A percentile compares a stretch with the other conserved stretches of the same genome.
Conservation (phyloP, 139 green algal species). For the Ostreobium quekettii region DNA sequence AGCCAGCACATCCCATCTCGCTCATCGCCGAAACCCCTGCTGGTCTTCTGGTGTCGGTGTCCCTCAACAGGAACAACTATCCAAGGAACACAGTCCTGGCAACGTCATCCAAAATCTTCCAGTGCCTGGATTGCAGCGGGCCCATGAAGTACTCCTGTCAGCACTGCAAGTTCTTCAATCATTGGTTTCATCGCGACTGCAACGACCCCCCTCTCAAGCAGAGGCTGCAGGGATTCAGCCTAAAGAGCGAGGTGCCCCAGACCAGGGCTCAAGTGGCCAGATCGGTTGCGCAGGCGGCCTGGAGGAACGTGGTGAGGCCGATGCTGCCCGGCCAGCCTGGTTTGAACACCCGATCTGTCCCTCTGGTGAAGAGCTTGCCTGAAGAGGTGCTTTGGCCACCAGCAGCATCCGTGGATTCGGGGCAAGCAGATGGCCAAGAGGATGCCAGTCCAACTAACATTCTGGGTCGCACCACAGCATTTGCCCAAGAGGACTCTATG, state of each 20-base stretch:
- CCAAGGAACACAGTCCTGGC: background rate
- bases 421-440: background rate
- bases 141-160: background rate
- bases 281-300: background rate
- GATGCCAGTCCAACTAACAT: background rate
- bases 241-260: background rate
- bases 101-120: background rate
- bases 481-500: too few species aligned
- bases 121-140: background rate
- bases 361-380: background rate
- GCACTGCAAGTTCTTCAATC: background rate
- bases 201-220: background rate
- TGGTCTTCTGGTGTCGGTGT: background rate
- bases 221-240: background rate
- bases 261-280: background rate
- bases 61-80: conserved; percentile 5
- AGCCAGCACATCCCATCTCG: background rate
- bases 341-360: background rate
- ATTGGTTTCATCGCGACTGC: background rate
- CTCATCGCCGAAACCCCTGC: background rate
- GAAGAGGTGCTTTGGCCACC: background rate
- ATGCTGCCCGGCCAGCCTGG: background rate
- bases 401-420: background rate
- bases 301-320: background rate
- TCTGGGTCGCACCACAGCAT: too few species aligned